Base-by-base conservation (phyloP, 2,329 filamentous ascomycete species). In the Diplodia seriata region DNA sequence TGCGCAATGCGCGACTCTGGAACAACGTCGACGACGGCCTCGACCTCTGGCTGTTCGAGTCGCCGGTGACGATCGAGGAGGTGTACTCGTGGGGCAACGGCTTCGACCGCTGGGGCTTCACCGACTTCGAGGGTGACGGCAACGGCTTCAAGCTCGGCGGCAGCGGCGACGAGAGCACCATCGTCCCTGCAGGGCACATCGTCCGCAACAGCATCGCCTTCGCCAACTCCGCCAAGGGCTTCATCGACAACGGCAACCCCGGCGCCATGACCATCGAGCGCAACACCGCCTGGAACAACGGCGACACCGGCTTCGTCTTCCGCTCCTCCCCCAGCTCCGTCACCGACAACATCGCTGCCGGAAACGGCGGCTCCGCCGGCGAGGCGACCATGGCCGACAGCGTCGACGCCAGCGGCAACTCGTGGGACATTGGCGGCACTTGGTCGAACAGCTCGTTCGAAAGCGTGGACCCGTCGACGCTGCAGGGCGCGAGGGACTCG, bases 21-120 rank as follows among this genome's bases (percentile, higher is more conserved):
- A 79, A 85, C 65, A 85, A 85, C 38, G 83, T 84, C 7, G 83
- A 85, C 49, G 83, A 85, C 64, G 83, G 83, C 1, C 74, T 84
- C 5, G 82, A 84, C 70, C 73, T 84, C 0, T 83, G 73, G 72
- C 71, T 70, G 74, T 84, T 84, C 69, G 79, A 77, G 65, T 81
- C 79, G 6, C 73, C 78, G 8, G 70, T 84, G 12, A 83, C 81
- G 0, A 76, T 84, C 49, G 75, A 82, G 33, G 81, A 84, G 51
- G 80, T 79, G 0, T 76, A 82, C 43, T 72, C 82, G 0, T 84
- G 81, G 81, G 81, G 81, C 26, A 84, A 84, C 66, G 82, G 82
- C 7, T 74, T 81, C 67, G 82, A 84, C 68, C 73, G 77, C 23
- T 84, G 82, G 82, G 74, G 71, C 43, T 84, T 84, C 72, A 70